A percentile compares a stretch with the other conserved stretches of the same genome.
phyloP scores from a whole-genome alignment of 768 basidiomycete species.

The Mycena leptocephala region DNA sequence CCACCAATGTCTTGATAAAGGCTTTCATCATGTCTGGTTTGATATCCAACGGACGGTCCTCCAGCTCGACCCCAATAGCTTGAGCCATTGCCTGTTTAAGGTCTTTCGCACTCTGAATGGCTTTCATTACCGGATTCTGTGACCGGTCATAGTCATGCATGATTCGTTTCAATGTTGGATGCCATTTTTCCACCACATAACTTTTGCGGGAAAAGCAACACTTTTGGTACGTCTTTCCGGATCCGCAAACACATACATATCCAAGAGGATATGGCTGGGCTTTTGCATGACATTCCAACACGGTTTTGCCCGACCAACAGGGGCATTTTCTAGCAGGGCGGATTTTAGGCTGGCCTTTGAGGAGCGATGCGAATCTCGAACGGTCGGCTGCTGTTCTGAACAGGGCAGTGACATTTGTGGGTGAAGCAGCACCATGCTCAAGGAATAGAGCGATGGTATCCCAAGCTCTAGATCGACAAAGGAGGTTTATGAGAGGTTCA shows the following conservation, averaged over 20 bases:
- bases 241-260: constrained; percentile 24
- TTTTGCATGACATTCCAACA: constrained; percentile 7
- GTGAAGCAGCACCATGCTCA: constrained; percentile 9
- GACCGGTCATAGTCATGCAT: constrained; percentile 9
- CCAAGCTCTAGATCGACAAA: constrained; percentile 10
- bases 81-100: neutral
- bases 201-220: constrained; percentile 10
- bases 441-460: constrained; percentile 16
- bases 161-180: constrained; percentile 1
- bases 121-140: neutral
- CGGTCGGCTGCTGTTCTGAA: neutral
- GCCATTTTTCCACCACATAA: constrained; percentile 13
- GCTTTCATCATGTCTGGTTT: neutral
- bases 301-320: constrained; percentile 15
- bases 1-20: neutral
- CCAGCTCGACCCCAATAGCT: neutral
- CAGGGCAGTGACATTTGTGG: neutral
- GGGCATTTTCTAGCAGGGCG: constrained; percentile 19
- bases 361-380: neutral
- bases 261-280: constrained; percentile 2
- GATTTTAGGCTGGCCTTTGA: neutral
- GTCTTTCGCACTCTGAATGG: neutral
- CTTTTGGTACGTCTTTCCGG: neutral
- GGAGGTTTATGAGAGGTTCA: neutral
- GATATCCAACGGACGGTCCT: neutral